A percentile compares a stretch with the other conserved stretches of the same genome.
Conservation (phyloP, 495 filamentous ascomycete species). For the Penicillium dipodomyicola region DNA sequence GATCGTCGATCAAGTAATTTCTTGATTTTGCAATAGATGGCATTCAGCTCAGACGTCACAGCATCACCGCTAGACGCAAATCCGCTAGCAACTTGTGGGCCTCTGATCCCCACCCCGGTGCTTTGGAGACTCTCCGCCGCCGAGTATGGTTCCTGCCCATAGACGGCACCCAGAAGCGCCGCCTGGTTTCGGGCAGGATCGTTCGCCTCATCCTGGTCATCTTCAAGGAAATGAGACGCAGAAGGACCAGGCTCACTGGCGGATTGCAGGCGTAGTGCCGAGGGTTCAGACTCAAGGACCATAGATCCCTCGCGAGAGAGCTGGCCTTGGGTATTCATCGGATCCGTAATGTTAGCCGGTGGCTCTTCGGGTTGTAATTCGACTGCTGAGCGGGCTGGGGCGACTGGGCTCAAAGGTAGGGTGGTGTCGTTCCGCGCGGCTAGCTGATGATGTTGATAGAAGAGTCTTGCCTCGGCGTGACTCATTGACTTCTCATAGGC, state of each 20-base stretch:
- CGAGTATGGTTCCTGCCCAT: slow-evolving; percentile 46
- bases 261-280: slow-evolving; percentile 14
- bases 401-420: slow-evolving; percentile 22
- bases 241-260: slow-evolving; percentile 6
- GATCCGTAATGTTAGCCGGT: slow-evolving; percentile 2
- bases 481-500: slow-evolving; percentile 87
- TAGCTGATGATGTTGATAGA: slow-evolving; percentile 86
- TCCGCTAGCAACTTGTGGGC: slow-evolving; percentile 39
- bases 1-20: slow-evolving; percentile 78
- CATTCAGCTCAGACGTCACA: slow-evolving; percentile 75
- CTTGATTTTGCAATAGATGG: slow-evolving; percentile 85
- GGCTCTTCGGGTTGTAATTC: slow-evolving; percentile 16
- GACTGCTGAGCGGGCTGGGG: slow-evolving; percentile 11
- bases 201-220: slow-evolving; percentile 42
- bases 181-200: slow-evolving; percentile 45
- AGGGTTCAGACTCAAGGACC: slow-evolving; percentile 12
- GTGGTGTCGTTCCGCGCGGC: slow-evolving; percentile 30
- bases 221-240: slow-evolving; percentile 18
- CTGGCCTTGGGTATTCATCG: slow-evolving; percentile 9
- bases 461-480: slow-evolving; percentile 87
- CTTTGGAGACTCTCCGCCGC: slow-evolving; percentile 51
- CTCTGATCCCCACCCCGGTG: slow-evolving; percentile 49
- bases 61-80: slow-evolving; percentile 61
- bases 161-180: slow-evolving; percentile 42
- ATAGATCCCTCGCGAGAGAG: slow-evolving; percentile 16